These are phyloP conservation scores for Choricystis sp. DNA, from an alignment of 139 green algal species.

Conservation along the genomic window DNA sequence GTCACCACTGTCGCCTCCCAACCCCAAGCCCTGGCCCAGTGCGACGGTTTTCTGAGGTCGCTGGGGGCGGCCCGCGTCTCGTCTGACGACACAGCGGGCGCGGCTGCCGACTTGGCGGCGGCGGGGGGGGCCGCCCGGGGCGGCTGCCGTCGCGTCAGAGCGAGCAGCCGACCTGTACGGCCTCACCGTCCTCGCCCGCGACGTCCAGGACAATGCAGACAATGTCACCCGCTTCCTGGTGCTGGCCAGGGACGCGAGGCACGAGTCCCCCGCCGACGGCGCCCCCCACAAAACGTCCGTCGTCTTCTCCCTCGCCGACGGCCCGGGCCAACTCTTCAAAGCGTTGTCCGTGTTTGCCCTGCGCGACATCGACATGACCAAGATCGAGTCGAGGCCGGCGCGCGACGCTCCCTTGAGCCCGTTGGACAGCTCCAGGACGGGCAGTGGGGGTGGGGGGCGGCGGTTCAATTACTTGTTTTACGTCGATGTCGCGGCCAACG, in stretches of 20 bases:
- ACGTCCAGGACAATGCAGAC: constrained; percentile 76
- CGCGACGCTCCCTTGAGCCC: constrained; percentile 41
- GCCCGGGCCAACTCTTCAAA: constrained; percentile 89
- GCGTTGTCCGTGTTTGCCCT: constrained; percentile 90
- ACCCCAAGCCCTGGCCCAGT: constrained; percentile 57
- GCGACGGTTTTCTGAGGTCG: constrained; percentile 49
- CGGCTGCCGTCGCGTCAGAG: constrained; percentile 43
- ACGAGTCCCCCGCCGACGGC: constrained; percentile 5
- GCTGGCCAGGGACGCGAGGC: constrained; percentile 66
- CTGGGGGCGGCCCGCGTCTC: constrained; percentile 57
- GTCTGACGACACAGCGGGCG: constrained; percentile 85
- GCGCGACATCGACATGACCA: constrained; percentile 90
- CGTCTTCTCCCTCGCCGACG: constrained; percentile 69
- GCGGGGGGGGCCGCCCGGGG: constrained; percentile 1
- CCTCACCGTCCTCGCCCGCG: constrained; percentile 49
- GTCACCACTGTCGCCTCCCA: constrained; percentile 77
- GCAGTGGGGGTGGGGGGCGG: not conserved
- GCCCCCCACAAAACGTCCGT: constrained; percentile 74
- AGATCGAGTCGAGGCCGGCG: constrained; percentile 89
- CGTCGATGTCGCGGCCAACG: constrained; percentile 68
- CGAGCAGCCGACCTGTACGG: constrained; percentile 56
- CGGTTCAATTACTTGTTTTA: constrained; percentile 90
- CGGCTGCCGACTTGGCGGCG: constrained; percentile 25
- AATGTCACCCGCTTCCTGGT: constrained; percentile 93
- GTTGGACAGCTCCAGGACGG: constrained; percentile 17